Conservation (phyloP, 169 alveolate species). For the Plasmodium malariae region DNA sequence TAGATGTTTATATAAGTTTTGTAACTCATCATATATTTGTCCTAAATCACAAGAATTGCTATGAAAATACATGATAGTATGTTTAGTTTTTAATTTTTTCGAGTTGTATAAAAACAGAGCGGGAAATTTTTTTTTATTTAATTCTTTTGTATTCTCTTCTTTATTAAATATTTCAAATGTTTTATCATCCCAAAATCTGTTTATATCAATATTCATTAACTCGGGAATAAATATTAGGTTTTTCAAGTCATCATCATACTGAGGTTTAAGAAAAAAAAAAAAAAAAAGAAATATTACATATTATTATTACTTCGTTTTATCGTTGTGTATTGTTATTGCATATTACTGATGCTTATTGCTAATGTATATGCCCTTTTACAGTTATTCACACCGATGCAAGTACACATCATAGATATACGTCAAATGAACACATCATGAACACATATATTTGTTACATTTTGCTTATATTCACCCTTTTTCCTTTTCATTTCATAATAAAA, state of each 20-base stretch:
- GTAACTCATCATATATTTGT: slow-evolving; percentile 86
- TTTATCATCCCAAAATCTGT: slow-evolving; percentile 41
- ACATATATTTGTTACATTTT: too few relatives aligned
- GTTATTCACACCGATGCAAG: neutral
- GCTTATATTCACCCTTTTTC: too few relatives aligned
- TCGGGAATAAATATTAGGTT: slow-evolving; percentile 59
- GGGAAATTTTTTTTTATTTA: slow-evolving; percentile 56
- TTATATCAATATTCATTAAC: slow-evolving; percentile 35
- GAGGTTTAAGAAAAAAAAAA: neutral
- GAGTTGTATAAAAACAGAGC: slow-evolving; percentile 45
- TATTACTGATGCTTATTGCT: neutral
- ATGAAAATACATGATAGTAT: slow-evolving; percentile 68
- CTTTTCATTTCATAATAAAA: too few relatives aligned
- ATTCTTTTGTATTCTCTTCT: slow-evolving; percentile 65
- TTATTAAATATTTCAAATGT: slow-evolving; percentile 59
- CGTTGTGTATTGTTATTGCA: neutral
- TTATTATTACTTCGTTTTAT: neutral
- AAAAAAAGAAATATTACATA: slow-evolving; percentile 1
- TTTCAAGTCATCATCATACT: slow-evolving; percentile 64
- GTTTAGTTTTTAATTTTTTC: slow-evolving; percentile 33
- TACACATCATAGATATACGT: neutral
- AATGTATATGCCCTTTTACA: neutral
- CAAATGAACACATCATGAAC: too few relatives aligned
- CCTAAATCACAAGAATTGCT: slow-evolving; percentile 91
- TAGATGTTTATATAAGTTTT: slow-evolving; percentile 79